Percentiles rank a stretch among this genome's conserved stretches.
Evolutionary conservation across 257 asterid genomes (phyloP).

Genomic region (Cordia subcordata): DNA sequence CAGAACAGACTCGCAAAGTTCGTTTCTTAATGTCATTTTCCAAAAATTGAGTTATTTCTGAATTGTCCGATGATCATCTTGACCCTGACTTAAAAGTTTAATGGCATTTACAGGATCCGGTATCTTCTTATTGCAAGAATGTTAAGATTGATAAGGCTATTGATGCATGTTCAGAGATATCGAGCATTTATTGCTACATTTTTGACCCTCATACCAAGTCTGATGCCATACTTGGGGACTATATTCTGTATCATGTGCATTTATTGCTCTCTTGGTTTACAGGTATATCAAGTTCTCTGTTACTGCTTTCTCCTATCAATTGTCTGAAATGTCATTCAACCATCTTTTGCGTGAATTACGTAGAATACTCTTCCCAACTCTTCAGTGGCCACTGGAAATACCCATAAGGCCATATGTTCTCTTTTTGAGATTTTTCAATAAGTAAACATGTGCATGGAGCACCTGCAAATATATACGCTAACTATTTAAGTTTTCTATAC

Average conservation of each 20-base stretch:
- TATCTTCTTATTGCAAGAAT: conserved; percentile 96
- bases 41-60: no score
- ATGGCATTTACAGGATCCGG: conserved; percentile 69
- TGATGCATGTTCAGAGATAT: conserved; percentile 78
- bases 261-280: conserved; percentile 91
- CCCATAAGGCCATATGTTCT: no score
- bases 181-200: conserved; percentile 97
- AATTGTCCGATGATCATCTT: neutral
- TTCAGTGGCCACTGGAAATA: no score
- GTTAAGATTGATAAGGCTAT: conserved; percentile 89
- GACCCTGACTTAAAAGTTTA: neutral
- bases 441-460: no score
- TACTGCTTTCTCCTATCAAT: neutral
- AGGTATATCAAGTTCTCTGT: conserved; percentile 42
- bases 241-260: conserved; percentile 88
- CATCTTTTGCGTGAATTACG: neutral
- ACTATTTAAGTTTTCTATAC: no score
- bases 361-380: no score
- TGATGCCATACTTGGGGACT: conserved; percentile 93
- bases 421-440: no score
- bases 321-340: neutral
- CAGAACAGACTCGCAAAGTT: no score
- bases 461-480: no score
- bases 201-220: conserved; percentile 89
- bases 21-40: no score